Evolutionary conservation across 495 filamentous ascomycete genomes (phyloP).

Genomic region (Aspergillus indologenus): DNA sequence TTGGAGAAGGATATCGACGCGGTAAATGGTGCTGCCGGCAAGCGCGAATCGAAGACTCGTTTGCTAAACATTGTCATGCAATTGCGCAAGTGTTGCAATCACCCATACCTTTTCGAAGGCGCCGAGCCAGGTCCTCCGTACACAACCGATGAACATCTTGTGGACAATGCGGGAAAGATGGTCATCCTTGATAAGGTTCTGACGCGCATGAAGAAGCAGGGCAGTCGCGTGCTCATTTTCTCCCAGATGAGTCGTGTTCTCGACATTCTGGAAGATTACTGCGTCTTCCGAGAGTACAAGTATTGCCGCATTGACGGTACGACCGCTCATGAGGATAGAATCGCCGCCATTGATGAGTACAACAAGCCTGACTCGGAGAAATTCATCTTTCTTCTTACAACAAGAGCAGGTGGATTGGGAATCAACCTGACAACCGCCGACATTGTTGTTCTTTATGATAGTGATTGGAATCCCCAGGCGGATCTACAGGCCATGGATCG

Average conservation of each 20-base stretch:
- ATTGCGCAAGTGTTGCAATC: constrained; percentile 97
- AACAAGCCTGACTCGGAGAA: constrained; percentile 94
- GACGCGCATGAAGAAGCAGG: constrained; percentile 75
- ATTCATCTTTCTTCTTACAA: constrained; percentile 97
- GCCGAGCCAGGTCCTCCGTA: constrained; percentile 97
- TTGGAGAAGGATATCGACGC: constrained; percentile 99
- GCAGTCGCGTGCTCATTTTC: constrained; percentile 94
- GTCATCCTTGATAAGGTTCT: constrained; percentile 92
- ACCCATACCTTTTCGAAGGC: constrained; percentile 97
- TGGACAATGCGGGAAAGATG: constrained; percentile 96
- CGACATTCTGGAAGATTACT: constrained; percentile 98
- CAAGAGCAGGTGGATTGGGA: constrained; percentile 92
- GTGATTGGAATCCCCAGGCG: constrained; percentile 98
- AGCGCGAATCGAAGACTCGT: constrained; percentile 96
- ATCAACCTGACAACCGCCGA: constrained; percentile 97
- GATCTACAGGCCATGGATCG: constrained; percentile 99
- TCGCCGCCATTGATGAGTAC: constrained; percentile 96
- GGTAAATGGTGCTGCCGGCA: constrained; percentile 94
- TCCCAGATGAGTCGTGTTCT: constrained; percentile 98
- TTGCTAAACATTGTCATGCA: constrained; percentile 99
- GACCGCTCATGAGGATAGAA: constrained; percentile 96
- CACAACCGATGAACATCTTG: constrained; percentile 94
- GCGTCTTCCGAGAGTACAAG: constrained; percentile 87
- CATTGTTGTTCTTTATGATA: constrained; percentile 97
- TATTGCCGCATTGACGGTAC: constrained; percentile 98